Evolutionary conservation across 768 basidiomycete species (phyloP).

Genomic region (Daedalea quercina): DNA sequence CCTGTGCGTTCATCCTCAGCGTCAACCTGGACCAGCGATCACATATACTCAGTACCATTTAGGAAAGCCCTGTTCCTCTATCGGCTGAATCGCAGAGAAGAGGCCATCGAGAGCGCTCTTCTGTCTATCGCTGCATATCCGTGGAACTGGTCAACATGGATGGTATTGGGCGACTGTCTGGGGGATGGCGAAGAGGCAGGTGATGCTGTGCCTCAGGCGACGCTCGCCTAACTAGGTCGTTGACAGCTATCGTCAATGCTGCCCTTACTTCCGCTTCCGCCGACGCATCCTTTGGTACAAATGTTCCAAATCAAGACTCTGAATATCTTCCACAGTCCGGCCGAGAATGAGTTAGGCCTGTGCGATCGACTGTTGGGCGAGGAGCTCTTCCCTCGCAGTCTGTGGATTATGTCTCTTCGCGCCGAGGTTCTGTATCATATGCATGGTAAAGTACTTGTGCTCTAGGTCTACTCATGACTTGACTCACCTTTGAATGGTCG

Average conservation of each 20-base stretch:
- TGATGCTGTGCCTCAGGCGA: background rate
- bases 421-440: slow-evolving; percentile 87
- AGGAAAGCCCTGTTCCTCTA: slow-evolving; percentile 84
- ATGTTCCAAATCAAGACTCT: slow-evolving; percentile 86
- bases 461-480: background rate
- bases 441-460: slow-evolving; percentile 52
- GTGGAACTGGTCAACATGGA: slow-evolving; percentile 97
- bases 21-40: background rate
- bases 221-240: slow-evolving; percentile 16
- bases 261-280: slow-evolving; percentile 39
- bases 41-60: background rate
- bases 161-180: slow-evolving; percentile 70
- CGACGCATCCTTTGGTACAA: slow-evolving; percentile 47
- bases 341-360: slow-evolving; percentile 75
- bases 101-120: slow-evolving; percentile 78
- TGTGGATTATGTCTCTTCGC: slow-evolving; percentile 81
- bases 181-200: slow-evolving; percentile 81
- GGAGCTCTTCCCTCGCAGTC: slow-evolving; percentile 73
- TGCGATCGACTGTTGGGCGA: slow-evolving; percentile 71
- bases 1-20: slow-evolving; percentile 43
- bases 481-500: background rate
- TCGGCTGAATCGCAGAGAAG: slow-evolving; percentile 71
- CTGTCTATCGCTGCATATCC: slow-evolving; percentile 71
- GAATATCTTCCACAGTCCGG: slow-evolving; percentile 84
- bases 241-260: slow-evolving; percentile 38